Evolutionary conservation across 805 yeast species (phyloP), one percentile per base, ranked within the genome.

Genomic region (Zygotorulaspora florentina): DNA sequence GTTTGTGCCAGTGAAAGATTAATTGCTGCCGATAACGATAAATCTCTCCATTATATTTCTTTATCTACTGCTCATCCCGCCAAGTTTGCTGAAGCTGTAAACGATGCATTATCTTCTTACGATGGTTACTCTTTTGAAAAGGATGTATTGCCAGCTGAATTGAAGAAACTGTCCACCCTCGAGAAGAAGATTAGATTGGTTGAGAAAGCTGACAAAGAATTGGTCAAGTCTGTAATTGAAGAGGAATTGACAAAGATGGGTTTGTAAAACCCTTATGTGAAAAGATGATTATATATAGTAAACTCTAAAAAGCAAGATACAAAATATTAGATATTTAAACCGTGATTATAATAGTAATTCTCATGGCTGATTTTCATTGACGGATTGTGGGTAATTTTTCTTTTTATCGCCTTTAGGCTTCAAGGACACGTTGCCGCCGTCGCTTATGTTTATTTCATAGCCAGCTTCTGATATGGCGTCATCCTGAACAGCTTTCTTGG

Each of bases 11-110:
- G 93, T 34, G 75, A 83, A 54, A 75, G 82, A 55, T 74, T 78
- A 60, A 77, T 85, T 43, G 73, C 71, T 12, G 61, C 67, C 41
- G 80, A 76, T 51, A 59, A 65, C 25, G 75, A 71, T 37, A 48
- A 66, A 17, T 62, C 71, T 25, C 67, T 74, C 33, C 72, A 77
- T 45, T 76, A 75, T 55, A 75, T 93, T 37, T 85, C 96, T 4
- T 77, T 93, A 47, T 85, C 97, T 9, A 93, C 99, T 39, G 99
- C 99, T 8, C 99, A 93, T 66, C 99, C 99, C 35, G 99, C 99
- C 50, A 93, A 93, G 70, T 93, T 93, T 62, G 87, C 96, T 20
- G 97, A 88, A 52, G 99, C 96, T 41, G 99, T 93, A 20, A 84
- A 90, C 66, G 71, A 77, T 57, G 88, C 98, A 2, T 74, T 93